Conservation (phyloP, 2,329 filamentous ascomycete genomes). For the Exophiala lecanii-corni region DNA sequence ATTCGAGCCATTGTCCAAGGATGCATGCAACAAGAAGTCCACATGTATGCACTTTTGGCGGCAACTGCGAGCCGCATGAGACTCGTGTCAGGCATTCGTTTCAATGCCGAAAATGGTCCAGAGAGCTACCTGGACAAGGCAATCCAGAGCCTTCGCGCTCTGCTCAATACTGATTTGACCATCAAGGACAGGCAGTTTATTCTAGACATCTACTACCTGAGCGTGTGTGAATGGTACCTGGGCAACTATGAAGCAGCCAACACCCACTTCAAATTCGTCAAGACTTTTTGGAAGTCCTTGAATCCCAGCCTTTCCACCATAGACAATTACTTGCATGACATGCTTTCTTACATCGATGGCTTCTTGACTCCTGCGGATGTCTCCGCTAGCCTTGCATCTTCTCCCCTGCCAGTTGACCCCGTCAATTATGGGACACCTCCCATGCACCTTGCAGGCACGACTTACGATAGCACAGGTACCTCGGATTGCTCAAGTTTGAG, state of each 20-base stretch:
- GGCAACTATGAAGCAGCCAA: conserved; percentile 16
- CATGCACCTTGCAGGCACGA: neutral
- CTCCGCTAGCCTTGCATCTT: neutral
- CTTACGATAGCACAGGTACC: neutral
- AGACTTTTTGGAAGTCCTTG: conserved; percentile 13
- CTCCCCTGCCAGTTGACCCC: neutral
- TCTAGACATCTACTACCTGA: conserved; percentile 18
- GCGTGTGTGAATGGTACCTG: conserved; percentile 18
- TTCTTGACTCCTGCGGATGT: conserved; percentile 2
- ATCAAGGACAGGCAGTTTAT: conserved; percentile 15
- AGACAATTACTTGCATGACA: conserved; percentile 10
- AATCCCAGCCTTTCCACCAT: conserved; percentile 5
- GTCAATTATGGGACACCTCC: neutral
- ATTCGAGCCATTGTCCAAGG: conserved; percentile 14
- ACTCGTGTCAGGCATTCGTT: conserved; percentile 7
- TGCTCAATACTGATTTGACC: conserved; percentile 7
- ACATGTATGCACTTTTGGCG: conserved; percentile 15
- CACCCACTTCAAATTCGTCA: conserved; percentile 18
- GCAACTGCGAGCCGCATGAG: conserved; percentile 15
- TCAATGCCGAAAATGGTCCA: conserved; percentile 12
- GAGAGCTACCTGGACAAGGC: conserved; percentile 19
- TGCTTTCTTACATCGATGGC: conserved; percentile 9
- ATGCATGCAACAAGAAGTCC: conserved; percentile 10
- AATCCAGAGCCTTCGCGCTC: conserved; percentile 13
- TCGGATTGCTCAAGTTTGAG: conserved; percentile 5